Base-by-base conservation (phyloP, 495 filamentous ascomycete genomes). In the Clohesyomyces aquaticus region DNA sequence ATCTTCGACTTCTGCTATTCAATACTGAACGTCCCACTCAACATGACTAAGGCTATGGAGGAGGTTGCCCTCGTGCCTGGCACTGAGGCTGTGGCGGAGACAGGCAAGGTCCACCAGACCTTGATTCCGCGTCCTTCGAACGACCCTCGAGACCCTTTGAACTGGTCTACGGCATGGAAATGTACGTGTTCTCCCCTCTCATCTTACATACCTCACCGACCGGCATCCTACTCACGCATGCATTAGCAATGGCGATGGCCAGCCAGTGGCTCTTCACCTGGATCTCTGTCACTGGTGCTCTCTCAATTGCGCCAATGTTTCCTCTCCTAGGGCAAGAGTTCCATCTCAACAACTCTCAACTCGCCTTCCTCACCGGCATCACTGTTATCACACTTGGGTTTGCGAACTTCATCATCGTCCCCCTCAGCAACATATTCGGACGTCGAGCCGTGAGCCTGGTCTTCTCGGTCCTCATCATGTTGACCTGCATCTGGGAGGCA, bases 81-180 rank as follows among this genome's bases (percentile, higher is more conserved):
- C 1, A 85, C 84, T n/a, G 84, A 87, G 74, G 79, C 85, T 62
- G 86, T 86, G 84, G 70, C 69, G 79, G 53, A 83, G 80, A 48
- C 65, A 35, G 52, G 55, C n/a, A 48, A 45, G 29, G 50, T 82
- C 49, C 77, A 83, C 56, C 82, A 86, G 61, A 84, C 84, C 1
- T 70, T 87, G 22, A 86, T 83, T 61, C 85, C 84, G 1, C 82
- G 84, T 0, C 84, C 85, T 10, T 80, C 83, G 0, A 79, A 82
- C 45, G 83, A 86, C 62, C 85, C 84, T 0, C 86, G 87, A 57
- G 84, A 88, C 70, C 85, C 85, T n/a, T 76, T 86, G 27, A 80
- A 82, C 76, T 88, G 84, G 85, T 76, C 82, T 71, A 70, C 23
- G 79, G 77, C 72, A 83, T 84, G 72, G 86, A 88, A 71, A 81